Evolutionary conservation across 2,329 filamentous ascomycete genomes (phyloP).

Genomic region (Diplocarpon rosae): DNA sequence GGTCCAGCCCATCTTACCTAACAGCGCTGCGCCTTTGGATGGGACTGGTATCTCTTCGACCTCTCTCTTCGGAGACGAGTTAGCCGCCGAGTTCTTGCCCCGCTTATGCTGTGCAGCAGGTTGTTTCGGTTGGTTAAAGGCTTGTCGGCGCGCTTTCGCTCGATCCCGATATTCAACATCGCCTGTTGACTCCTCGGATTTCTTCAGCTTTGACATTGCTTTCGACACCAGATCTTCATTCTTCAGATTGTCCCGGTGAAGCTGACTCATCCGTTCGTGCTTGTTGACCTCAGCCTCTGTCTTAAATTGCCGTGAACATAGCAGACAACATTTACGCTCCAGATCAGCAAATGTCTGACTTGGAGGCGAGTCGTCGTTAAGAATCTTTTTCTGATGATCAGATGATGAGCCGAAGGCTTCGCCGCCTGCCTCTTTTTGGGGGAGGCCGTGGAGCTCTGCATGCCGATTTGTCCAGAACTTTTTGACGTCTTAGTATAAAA

Average conservation of each 20-base stretch:
- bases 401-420: conserved; percentile 14
- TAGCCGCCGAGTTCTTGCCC: conserved; percentile 21
- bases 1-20: conserved; percentile 66
- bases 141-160: conserved; percentile 53
- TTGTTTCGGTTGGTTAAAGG: conserved; percentile 49
- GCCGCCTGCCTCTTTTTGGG: conserved; percentile 30
- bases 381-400: conserved; percentile 5
- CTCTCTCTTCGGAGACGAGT: conserved; percentile 24
- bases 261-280: conserved; percentile 47
- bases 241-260: conserved; percentile 44
- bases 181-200: conserved; percentile 16
- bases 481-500: too few species aligned
- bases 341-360: conserved; percentile 50
- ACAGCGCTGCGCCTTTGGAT: conserved; percentile 54
- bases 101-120: conserved; percentile 32
- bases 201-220: conserved; percentile 30
- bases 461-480: conserved; percentile 59
- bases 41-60: conserved; percentile 31
- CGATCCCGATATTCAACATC: conserved; percentile 39
- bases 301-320: conserved; percentile 50
- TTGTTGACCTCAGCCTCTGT: conserved; percentile 41
- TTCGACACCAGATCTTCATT: conserved; percentile 35
- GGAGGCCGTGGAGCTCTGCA: conserved; percentile 51
- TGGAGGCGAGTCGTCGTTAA: conserved; percentile 28
- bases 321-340: conserved; percentile 45